Base-by-base conservation (phyloP, 768 basidiomycete species). In the Jaapia argillacea region DNA sequence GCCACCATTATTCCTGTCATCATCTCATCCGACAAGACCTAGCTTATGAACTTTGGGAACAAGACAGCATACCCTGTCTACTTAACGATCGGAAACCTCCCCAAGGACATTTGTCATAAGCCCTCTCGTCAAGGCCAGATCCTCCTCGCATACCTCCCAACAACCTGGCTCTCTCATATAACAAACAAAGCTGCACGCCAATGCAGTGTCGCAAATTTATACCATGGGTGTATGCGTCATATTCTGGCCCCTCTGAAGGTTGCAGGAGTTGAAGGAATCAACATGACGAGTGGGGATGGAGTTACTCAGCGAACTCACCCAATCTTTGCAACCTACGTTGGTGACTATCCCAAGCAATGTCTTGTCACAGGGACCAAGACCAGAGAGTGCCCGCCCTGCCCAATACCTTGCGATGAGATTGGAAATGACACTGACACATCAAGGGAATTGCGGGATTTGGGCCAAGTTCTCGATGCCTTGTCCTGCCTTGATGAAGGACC, bases 261-360 rank as follows among this genome's bases (percentile, higher is more conserved):
- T 3, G 56, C 63, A 3, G 66, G 65, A 1, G 4, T 25, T 0
- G 36, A 52, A 4, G 68, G 68, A 5, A 47, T 66, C 12, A 27
- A 51, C 0, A 55, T 69, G 54, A n/a, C 33, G 0, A 60, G 57
- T 36, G 60, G 61, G 4, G 58, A 66, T 44, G 64, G 67, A 1
- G 50, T 69, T 20, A 40, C 69, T 16, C 66, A 65, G 33, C 71
- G 68, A 24, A 48, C 50, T 6, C 59, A 62, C 52, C 56, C 42
- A 10, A 49, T 44, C 41, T 45, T 48, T 46, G 57, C 45, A 18
- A 51, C 14, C 6, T 53, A 42, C 36, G 46, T 51, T 13, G 49
- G 48, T 0, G 56, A 55, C 22, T 54, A 54, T 40, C 55, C 51
- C 0, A 54, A 54, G 31, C 50, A 58, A 23, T 26, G 47, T n/a